Base-by-base conservation (phyloP, 805 yeast genomes). In the Saturnispora serradocipensis region DNA sequence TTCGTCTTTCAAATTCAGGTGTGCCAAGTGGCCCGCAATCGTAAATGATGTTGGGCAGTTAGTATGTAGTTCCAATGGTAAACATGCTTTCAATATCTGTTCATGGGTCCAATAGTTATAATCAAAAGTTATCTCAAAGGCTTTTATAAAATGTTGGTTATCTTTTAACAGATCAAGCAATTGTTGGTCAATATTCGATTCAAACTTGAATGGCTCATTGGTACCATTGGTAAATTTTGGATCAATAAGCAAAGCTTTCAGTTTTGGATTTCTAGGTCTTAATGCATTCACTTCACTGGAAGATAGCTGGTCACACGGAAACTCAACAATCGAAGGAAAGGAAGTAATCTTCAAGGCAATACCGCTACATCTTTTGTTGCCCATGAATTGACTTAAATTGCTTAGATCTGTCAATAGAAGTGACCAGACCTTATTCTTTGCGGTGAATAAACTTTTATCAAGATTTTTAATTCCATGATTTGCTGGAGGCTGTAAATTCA, bases 1-100 rank as follows among this genome's bases (percentile, higher is more conserved):
- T 61, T 87, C 93, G 40, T 84, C 85, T 44, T 89, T 74, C 42
- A 93, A 67, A 61, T 93, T 93, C 61, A 95, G 68, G 67, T 93
- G 99, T 0, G 98, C 99, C 53, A 93, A 77, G 68, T 93, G 98
- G 0, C 99, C 99, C 0, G 95, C 95, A 36, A 82, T 80, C 1
- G 98, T 87, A 65, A 86, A 93, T 0, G 98, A 95, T 1, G 93
- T 74, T 0, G 99, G 99, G 8, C 84, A 72, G 52, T 88, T 96
- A 42, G 77, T 82, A 6, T 79, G 67, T 20, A 81, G 66, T 18
- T 80, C 73, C 44, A 78, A 84, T 0, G 99, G 99, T 44, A 93
- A 67, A 3, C 89, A 77, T 0, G 96, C 78, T 44, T 74, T 72
- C 38, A 93, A 71, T 15, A 93, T 84, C 58, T 93, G 97, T 51